These are phyloP conservation scores for Chaetomium globosum DNA, from an alignment of 2,329 filamentous ascomycete genomes.

Conservation along the genomic window DNA sequence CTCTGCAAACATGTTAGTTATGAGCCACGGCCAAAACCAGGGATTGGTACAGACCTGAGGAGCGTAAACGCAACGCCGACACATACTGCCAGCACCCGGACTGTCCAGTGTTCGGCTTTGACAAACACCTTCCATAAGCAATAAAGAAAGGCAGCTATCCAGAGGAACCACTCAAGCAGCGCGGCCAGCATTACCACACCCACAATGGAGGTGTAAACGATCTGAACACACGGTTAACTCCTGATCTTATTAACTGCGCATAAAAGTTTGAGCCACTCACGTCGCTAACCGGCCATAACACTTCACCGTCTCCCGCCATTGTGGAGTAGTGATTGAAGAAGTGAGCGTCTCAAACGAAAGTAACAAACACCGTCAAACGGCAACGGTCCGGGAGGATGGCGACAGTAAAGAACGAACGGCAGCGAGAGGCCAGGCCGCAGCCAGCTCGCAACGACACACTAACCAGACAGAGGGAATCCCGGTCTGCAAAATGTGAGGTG, in stretches of 20 bases:
- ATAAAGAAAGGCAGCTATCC: conserved; percentile 91
- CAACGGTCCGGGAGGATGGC: background rate
- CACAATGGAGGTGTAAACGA: conserved; percentile 80
- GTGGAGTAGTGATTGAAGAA: conserved; percentile 26
- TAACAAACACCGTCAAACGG: conserved; percentile 4
- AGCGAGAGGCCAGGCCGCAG: background rate
- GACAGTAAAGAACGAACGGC: conserved; percentile 4
- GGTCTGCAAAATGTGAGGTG: background rate
- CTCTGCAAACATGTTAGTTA: conserved; percentile 43
- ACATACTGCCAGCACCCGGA: conserved; percentile 73
- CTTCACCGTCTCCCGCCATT: conserved; percentile 49
- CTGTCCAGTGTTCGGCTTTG: conserved; percentile 87
- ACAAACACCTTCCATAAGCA: conserved; percentile 84
- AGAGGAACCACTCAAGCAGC: conserved; percentile 89
- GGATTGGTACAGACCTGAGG: conserved; percentile 62
- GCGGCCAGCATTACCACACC: conserved; percentile 81
- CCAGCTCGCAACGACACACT: background rate
- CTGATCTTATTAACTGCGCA: background rate
- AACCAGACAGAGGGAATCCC: background rate
- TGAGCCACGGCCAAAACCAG: too few relatives aligned
- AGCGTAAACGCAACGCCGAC: conserved; percentile 74
- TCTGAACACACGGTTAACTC: conserved; percentile 53
- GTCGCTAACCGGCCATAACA: conserved; percentile 56
- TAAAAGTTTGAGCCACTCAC: conserved; percentile 38
- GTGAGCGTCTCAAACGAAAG: background rate